Percentiles rank a stretch among this genome's conserved stretches.
Evolutionary conservation across 2,329 filamentous ascomycete species (phyloP).

Genomic region (Aspergillus tamarii): DNA sequence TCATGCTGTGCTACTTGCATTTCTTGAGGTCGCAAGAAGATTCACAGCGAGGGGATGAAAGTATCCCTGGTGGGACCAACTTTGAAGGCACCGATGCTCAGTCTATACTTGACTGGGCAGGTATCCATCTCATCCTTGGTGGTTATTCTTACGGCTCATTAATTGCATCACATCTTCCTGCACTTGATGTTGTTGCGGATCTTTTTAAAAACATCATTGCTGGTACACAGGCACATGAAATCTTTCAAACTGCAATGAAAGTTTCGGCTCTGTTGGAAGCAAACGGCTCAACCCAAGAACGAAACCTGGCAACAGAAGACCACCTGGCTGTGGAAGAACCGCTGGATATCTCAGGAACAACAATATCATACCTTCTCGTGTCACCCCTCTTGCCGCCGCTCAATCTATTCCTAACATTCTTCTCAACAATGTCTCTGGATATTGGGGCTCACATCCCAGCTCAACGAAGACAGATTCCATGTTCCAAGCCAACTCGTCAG

Average conservation of each 20-base stretch:
- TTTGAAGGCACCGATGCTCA: not conserved
- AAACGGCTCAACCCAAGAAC: slow-evolving; percentile 35
- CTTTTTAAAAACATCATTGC: slow-evolving; percentile 58
- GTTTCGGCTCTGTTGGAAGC: slow-evolving; percentile 67
- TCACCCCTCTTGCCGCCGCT: slow-evolving; percentile 64
- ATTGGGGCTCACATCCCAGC: slow-evolving; percentile 30
- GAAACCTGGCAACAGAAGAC: not conserved
- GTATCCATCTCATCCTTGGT: slow-evolving; percentile 60
- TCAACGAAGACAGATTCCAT: slow-evolving; percentile 32
- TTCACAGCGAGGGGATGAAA: not conserved
- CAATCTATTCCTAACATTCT: slow-evolving; percentile 65
- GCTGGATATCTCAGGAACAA: slow-evolving; percentile 24
- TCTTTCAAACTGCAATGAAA: slow-evolving; percentile 69
- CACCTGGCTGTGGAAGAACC: slow-evolving; percentile 16
- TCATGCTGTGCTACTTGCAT: slow-evolving; percentile 74
- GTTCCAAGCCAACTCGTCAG: slow-evolving; percentile 58
- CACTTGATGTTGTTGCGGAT: slow-evolving; percentile 59
- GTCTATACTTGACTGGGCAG: not conserved
- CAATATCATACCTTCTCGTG: slow-evolving; percentile 59
- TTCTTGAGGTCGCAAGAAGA: slow-evolving; percentile 48
- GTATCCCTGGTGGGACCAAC: not conserved
- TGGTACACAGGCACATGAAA: slow-evolving; percentile 68
- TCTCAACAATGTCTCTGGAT: slow-evolving; percentile 49
- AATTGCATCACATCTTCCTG: slow-evolving; percentile 72
- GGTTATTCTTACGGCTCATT: slow-evolving; percentile 93